These are phyloP conservation scores for Solanum chacoense DNA, from an alignment of 305 asterid species.

Conservation along the genomic window DNA sequence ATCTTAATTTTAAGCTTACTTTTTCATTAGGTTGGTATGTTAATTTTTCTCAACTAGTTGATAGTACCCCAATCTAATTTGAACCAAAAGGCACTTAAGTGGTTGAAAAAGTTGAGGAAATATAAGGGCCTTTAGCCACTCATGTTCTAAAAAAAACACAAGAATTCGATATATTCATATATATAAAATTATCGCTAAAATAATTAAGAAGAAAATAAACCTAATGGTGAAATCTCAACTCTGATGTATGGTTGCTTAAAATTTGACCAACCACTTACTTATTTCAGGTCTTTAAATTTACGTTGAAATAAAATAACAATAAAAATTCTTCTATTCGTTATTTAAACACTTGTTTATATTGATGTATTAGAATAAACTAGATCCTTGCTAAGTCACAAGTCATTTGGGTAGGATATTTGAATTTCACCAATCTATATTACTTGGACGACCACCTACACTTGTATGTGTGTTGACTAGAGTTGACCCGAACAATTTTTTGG, in stretches of 20 bases:
- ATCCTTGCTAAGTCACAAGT: not conserved
- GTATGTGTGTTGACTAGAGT: not conserved
- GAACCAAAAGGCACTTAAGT: not conserved
- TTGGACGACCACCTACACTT: not conserved
- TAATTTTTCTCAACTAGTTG: too few relatives aligned
- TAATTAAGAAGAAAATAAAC: not conserved
- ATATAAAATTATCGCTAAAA: not conserved
- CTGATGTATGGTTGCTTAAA: not conserved
- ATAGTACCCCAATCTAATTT: not conserved
- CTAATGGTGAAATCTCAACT: not conserved
- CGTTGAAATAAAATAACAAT: not conserved
- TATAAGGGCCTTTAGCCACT: not conserved
- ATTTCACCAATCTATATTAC: not conserved
- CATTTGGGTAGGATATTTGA: not conserved
- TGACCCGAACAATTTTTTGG: not conserved
- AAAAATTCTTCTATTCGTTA: too few relatives aligned
- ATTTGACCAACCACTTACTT: not conserved
- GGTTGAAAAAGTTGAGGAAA: not conserved
- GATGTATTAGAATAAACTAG: not conserved
- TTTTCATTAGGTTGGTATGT: not conserved
- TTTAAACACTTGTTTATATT: not conserved
- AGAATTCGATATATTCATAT: not conserved
- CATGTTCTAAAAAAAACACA: not conserved
- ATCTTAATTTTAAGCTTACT: not conserved
- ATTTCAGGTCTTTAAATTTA: not conserved